phyloP scores from a whole-genome alignment of 2,329 filamentous ascomycete genomes.

The Trichophyton rubrum region DNA sequence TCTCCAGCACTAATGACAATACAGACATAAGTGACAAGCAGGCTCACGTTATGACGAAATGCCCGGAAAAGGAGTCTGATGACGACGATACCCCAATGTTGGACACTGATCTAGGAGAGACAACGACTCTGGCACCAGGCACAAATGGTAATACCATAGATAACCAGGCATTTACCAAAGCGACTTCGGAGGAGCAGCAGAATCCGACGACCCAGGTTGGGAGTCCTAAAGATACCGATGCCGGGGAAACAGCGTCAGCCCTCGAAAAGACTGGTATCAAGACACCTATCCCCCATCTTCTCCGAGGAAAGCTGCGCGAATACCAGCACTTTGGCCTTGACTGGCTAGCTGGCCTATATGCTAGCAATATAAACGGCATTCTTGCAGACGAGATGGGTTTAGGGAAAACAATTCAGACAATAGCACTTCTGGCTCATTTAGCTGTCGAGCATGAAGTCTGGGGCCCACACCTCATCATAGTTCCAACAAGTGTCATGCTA shows the following conservation, averaged over 20 bases:
- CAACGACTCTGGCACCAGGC: not conserved
- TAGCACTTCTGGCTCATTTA: slow-evolving; percentile 81
- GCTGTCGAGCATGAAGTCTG: slow-evolving; percentile 83
- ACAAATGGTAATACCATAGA: not conserved
- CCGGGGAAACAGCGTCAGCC: not conserved
- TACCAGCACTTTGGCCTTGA: slow-evolving; percentile 97
- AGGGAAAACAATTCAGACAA: slow-evolving; percentile 97
- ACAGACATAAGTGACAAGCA: slow-evolving; percentile 24
- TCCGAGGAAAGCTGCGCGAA: slow-evolving; percentile 79
- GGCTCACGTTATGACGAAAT: slow-evolving; percentile 24
- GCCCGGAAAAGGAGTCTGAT: not conserved
- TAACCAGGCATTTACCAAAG: not conserved
- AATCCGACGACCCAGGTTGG: not conserved
- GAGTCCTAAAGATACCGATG: not conserved
- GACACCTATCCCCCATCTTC: slow-evolving; percentile 65
- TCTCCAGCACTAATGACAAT: slow-evolving; percentile 17
- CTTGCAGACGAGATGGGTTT: slow-evolving; percentile 97
- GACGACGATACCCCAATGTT: not conserved
- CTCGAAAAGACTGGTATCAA: slow-evolving; percentile 27
- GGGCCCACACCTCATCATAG: slow-evolving; percentile 91
- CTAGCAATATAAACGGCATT: slow-evolving; percentile 88
- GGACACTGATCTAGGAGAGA: not conserved
- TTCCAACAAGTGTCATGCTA: slow-evolving; percentile 94
- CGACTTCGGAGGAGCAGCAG: not conserved
- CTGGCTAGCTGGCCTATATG: slow-evolving; percentile 88